Conservation (phyloP, 2,329 filamentous ascomycete genomes). For the Pestalotiopsis sp. region DNA sequence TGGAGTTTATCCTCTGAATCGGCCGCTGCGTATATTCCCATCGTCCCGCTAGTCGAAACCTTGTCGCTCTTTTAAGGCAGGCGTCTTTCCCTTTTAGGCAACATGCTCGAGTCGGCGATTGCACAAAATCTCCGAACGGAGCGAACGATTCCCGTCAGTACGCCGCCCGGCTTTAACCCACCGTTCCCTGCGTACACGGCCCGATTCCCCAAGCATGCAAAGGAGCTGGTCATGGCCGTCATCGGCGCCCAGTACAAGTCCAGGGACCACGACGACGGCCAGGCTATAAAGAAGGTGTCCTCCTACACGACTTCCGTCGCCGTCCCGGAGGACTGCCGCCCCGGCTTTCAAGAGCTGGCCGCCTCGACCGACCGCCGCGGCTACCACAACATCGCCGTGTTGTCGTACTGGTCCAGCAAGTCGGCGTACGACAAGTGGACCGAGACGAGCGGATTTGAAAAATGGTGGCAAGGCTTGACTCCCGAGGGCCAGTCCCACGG, state of each 20-base stretch:
- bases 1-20: not conserved
- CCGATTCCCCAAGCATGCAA: constrained; percentile 8
- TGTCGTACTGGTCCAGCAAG: constrained; percentile 40
- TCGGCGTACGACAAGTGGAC: constrained; percentile 34
- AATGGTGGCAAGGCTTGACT: constrained; percentile 39
- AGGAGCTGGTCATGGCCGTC: constrained; percentile 12
- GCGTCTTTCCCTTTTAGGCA: not conserved
- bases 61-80: not conserved
- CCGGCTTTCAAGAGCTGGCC: constrained; percentile 33
- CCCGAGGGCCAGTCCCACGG: constrained; percentile 29
- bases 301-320: not conserved
- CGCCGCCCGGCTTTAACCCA: not conserved
- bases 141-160: not conserved
- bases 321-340: not conserved
- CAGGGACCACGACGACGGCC: not conserved
- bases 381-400: constrained; percentile 36
- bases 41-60: not conserved
- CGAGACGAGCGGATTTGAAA: constrained; percentile 34
- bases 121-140: constrained; percentile 11
- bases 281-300: not conserved
- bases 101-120: constrained; percentile 11
- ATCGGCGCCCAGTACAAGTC: constrained; percentile 7
- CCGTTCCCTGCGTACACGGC: constrained; percentile 11
- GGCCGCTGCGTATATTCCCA: not conserved
- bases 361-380: constrained; percentile 33